Conservation (phyloP, 176 grass and related monocot genomes). For the Carex pumila region DNA sequence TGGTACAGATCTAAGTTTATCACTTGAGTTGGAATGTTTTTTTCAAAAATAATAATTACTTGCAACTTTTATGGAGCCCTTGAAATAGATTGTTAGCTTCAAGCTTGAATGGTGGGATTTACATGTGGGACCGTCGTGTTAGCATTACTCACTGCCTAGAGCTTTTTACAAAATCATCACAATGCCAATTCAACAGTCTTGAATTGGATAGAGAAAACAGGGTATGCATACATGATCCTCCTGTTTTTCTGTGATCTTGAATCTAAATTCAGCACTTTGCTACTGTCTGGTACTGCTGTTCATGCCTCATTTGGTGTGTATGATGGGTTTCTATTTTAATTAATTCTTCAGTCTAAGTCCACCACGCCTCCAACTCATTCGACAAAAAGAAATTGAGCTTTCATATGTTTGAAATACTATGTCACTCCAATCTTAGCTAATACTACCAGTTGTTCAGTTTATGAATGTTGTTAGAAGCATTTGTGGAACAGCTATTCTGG, state of each 20-base stretch:
- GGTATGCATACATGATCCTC: conserved; percentile 23
- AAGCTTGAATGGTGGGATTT: conserved; percentile 65
- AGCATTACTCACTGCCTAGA: conserved; percentile 65
- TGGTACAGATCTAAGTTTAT: background rate
- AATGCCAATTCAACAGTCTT: conserved; percentile 69
- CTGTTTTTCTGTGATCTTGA: background rate
- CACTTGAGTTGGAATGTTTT: background rate
- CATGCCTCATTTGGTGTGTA: background rate
- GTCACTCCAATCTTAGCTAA: background rate
- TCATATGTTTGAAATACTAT: background rate
- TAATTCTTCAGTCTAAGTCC: background rate
- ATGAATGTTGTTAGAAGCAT: background rate
- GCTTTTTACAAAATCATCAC: conserved; percentile 37
- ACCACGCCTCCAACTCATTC: background rate
- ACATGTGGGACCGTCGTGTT: conserved; percentile 76
- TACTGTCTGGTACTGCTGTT: background rate
- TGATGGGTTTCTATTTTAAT: background rate
- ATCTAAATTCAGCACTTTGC: background rate
- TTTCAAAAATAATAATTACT: background rate
- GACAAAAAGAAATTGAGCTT: background rate
- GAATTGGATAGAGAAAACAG: conserved; percentile 59
- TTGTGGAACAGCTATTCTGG: background rate
- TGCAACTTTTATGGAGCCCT: background rate
- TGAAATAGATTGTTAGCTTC: conserved; percentile 70
- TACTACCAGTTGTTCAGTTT: background rate